Conservation (phyloP, 495 filamentous ascomycete species). For the Neurospora sp. region DNA sequence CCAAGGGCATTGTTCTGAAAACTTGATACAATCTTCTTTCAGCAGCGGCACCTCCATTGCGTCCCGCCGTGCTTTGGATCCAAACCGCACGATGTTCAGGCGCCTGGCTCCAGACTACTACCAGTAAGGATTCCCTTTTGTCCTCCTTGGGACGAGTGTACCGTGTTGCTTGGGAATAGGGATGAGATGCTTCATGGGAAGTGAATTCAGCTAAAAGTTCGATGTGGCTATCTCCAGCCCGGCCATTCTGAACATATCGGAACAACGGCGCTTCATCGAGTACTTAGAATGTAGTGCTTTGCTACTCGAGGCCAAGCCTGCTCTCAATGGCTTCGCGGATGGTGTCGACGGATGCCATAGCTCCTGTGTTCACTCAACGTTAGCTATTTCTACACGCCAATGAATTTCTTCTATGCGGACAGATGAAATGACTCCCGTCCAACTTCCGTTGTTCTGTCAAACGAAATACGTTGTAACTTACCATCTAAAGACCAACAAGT, state of each 20-base stretch:
- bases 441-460: not conserved
- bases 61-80: not conserved
- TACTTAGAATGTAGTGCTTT: not conserved
- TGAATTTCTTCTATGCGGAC: no score
- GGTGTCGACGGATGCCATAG: conserved; percentile 71
- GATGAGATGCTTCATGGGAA: no score
- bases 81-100: no score
- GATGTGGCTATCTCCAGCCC: not conserved
- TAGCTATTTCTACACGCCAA: not conserved
- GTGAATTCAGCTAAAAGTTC: not conserved
- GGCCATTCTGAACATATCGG: not conserved
- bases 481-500: conserved; percentile 4
- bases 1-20: not conserved
- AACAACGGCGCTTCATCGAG: not conserved
- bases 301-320: conserved; percentile 24
- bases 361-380: conserved; percentile 41
- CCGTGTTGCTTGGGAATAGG: no score
- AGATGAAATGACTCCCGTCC: not conserved
- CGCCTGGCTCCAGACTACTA: no score
- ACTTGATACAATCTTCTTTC: no score
- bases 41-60: no score
- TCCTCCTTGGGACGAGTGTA: no score
- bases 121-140: no score
- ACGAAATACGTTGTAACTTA: not conserved
- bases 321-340: conserved; percentile 55